phyloP scores from a whole-genome alignment of 345 rosid species.

The Syzygium grande region DNA sequence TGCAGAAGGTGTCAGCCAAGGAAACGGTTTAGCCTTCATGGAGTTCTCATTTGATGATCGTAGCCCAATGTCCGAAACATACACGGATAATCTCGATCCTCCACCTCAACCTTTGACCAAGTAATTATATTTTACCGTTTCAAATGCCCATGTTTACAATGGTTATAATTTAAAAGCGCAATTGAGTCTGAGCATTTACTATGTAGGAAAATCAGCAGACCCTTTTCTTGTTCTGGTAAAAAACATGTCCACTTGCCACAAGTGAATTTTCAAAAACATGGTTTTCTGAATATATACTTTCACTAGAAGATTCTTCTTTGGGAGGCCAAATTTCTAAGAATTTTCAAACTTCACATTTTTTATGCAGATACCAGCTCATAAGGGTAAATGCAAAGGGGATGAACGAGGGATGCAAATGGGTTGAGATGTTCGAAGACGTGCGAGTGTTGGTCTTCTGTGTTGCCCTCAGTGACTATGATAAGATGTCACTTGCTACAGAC shows the following conservation, averaged over 20 bases:
- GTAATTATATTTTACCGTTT: conserved; percentile 15
- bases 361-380: conserved; percentile 76
- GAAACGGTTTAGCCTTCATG: conserved; percentile 92
- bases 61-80: conserved; percentile 86
- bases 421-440: conserved; percentile 98
- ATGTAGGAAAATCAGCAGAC: not conserved
- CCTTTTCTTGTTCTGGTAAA: not conserved
- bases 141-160: not conserved
- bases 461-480: conserved; percentile 83
- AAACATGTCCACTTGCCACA: not conserved
- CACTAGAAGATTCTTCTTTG: not conserved
- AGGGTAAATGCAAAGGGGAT: conserved; percentile 88
- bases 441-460: conserved; percentile 78
- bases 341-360: not conserved
- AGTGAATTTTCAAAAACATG: not conserved
- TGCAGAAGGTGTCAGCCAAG: conserved; percentile 96
- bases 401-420: conserved; percentile 99
- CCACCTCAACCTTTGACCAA: conserved; percentile 52
- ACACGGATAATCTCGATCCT: conserved; percentile 62
- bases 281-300: not conserved
- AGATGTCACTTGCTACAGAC: conserved; percentile 41
- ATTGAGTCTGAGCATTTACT: not conserved
- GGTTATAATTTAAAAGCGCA: not conserved
- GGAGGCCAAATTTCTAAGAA: not conserved
- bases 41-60: conserved; percentile 86